Evolutionary conservation across 805 yeast genomes (phyloP).

Genomic region (Lipomyces japonicus): DNA sequence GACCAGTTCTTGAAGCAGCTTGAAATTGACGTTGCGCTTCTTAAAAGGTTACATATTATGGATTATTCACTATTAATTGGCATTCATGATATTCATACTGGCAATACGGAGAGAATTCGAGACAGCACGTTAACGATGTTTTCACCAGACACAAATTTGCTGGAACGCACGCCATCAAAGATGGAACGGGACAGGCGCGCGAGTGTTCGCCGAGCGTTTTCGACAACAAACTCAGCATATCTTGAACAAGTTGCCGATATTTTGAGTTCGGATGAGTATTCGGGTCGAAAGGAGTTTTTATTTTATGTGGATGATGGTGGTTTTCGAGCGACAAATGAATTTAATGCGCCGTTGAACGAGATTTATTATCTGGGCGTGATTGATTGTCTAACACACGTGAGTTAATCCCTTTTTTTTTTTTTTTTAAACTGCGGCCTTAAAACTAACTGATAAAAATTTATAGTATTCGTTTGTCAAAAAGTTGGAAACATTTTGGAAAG

Average conservation of each 20-base stretch:
- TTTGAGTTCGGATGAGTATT: slow-evolving; percentile 30
- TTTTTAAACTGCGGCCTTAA: not conserved
- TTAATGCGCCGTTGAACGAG: slow-evolving; percentile 57
- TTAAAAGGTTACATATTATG: slow-evolving; percentile 80
- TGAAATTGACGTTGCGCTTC: slow-evolving; percentile 65
- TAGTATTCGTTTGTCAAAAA: slow-evolving; percentile 66
- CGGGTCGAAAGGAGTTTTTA: slow-evolving; percentile 41
- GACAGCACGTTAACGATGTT: slow-evolving; percentile 38
- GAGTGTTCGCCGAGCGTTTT: slow-evolving; percentile 20
- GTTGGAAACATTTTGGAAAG: slow-evolving; percentile 82
- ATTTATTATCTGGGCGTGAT: slow-evolving; percentile 90
- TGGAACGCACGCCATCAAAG: slow-evolving; percentile 22
- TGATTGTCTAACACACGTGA: slow-evolving; percentile 71
- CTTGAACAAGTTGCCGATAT: slow-evolving; percentile 18
- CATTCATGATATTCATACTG: slow-evolving; percentile 68
- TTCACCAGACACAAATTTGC: slow-evolving; percentile 34
- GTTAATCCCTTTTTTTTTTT: slow-evolving; percentile 35
- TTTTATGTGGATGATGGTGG: slow-evolving; percentile 86
- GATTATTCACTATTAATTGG: slow-evolving; percentile 91
- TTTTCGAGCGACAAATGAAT: slow-evolving; percentile 62
- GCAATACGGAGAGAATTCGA: slow-evolving; percentile 45
- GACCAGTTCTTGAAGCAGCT: slow-evolving; percentile 63
- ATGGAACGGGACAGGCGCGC: slow-evolving; percentile 20
- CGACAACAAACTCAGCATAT: slow-evolving; percentile 10
- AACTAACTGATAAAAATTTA: no score